These are phyloP conservation scores for Cyclotella kingstonii DNA, from an alignment of 108 stramenopile genomes.

Conservation along the genomic window DNA sequence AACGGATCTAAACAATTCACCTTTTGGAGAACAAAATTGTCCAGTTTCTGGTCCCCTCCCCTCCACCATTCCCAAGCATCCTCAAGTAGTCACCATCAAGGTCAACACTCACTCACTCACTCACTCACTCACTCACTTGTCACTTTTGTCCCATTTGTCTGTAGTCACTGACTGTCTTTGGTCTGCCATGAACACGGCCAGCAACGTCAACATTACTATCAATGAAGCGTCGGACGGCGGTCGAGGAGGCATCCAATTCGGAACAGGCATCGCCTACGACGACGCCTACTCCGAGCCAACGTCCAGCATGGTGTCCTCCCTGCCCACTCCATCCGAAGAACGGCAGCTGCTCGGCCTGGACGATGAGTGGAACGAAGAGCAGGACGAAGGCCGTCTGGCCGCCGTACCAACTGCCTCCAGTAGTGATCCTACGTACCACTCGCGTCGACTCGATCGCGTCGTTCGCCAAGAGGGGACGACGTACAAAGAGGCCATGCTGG, in stretches of 20 bases:
- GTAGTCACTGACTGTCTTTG: too few species aligned
- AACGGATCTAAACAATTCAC: too few species aligned
- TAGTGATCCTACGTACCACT: slow-evolving; percentile 67
- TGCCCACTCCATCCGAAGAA: slow-evolving; percentile 53
- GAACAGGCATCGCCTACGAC: slow-evolving; percentile 51
- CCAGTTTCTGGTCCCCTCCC: too few species aligned
- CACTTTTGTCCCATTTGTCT: too few species aligned
- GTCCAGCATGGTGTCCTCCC: slow-evolving; percentile 34
- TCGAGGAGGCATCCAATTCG: slow-evolving; percentile 58
- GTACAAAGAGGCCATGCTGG: slow-evolving; percentile 88
- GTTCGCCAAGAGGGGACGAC: slow-evolving; percentile 73
- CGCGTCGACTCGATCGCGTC: slow-evolving; percentile 72
- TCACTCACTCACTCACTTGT: too few species aligned
- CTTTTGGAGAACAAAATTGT: too few species aligned
- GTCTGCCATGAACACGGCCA: background rate
- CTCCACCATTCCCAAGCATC: too few species aligned
- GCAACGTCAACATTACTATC: background rate
- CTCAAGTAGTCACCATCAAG: too few species aligned
- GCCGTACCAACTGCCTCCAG: background rate
- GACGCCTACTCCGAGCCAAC: slow-evolving; percentile 50
- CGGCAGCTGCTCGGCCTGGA: slow-evolving; percentile 25
- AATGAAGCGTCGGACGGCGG: slow-evolving; percentile 30
- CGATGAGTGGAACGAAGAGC: slow-evolving; percentile 30
- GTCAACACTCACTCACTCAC: too few species aligned
- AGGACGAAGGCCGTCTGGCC: slow-evolving; percentile 39